A percentile compares a stretch with the other conserved stretches of the same genome.
Conservation (phyloP, 257 asterid genomes). For the Anisodus tanguticus region DNA sequence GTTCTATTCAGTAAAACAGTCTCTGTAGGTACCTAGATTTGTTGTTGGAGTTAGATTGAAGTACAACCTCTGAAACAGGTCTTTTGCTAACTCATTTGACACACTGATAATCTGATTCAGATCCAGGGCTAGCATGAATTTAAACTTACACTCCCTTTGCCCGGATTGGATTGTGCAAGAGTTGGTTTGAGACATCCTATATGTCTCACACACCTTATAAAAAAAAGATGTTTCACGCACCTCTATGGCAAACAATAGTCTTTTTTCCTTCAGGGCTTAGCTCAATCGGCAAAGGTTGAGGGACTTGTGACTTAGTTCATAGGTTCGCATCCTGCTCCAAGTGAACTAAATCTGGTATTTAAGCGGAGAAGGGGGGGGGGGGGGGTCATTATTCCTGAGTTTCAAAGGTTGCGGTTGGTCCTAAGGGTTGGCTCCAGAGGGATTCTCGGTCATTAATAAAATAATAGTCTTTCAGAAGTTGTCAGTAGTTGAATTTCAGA, state of each 20-base stretch:
- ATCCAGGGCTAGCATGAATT: neutral
- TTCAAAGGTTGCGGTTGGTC: no score
- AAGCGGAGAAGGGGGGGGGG: no score
- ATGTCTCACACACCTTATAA: neutral
- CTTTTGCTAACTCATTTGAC: slow-evolving; percentile 8
- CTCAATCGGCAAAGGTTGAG: neutral
- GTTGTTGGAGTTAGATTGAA: slow-evolving; percentile 12
- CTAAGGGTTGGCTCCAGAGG: no score
- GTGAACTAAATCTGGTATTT: no score
- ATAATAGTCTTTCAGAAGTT: neutral
- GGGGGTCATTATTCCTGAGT: no score
- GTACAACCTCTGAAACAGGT: neutral
- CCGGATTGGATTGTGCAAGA: neutral
- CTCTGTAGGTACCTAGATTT: neutral
- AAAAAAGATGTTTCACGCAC: neutral
- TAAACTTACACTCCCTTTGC: neutral
- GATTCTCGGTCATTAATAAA: neutral
- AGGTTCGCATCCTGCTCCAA: no score
- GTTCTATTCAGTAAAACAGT: neutral
- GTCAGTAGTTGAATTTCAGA: no score
- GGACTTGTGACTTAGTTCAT: no score
- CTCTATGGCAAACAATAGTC: neutral
- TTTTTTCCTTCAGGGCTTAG: neutral
- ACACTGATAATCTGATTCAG: slow-evolving; percentile 6
- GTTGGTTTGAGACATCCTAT: neutral